A percentile compares a stretch with the other conserved stretches of the same genome.
Evolutionary conservation across 306 rosid species (phyloP).

Genomic region (Astragalus glycyphyllos): DNA sequence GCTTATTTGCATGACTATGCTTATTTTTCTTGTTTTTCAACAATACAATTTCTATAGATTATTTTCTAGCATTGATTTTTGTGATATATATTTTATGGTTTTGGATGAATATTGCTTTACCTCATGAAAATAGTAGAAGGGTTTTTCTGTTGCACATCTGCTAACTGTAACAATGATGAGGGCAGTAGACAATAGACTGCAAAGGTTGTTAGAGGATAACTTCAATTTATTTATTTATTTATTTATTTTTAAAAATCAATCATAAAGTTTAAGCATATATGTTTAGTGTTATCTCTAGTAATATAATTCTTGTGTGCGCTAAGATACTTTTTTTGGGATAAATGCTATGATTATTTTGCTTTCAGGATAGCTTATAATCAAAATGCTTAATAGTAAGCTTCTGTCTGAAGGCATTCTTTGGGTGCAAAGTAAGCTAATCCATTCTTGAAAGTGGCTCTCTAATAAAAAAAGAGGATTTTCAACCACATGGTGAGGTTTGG

Average conservation of each 20-base stretch:
- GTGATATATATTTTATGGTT: background rate
- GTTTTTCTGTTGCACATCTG: background rate
- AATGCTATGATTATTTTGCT: no score
- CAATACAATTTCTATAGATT: background rate
- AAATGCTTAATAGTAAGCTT: background rate
- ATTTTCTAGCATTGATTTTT: constrained; percentile 11
- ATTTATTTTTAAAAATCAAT: background rate
- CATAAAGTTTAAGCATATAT: background rate
- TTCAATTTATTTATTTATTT: background rate
- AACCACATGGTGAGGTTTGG: no score
- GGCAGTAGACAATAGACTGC: background rate
- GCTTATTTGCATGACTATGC: constrained; percentile 4
- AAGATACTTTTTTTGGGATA: no score
- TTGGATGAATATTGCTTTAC: constrained; percentile 14
- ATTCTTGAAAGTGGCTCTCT: background rate
- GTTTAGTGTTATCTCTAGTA: constrained; percentile 4
- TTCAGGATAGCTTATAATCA: background rate
- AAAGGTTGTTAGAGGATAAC: background rate
- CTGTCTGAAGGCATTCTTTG: background rate
- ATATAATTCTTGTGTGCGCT: background rate
- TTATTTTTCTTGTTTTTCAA: constrained; percentile 5
- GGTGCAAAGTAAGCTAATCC: constrained; percentile 7
- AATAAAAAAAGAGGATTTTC: background rate
- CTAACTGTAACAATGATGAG: background rate
- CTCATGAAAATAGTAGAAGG: constrained; percentile 19